Base-by-base conservation (phyloP, 352 stramenopile species). In the Pythium pyrilobum region DNA sequence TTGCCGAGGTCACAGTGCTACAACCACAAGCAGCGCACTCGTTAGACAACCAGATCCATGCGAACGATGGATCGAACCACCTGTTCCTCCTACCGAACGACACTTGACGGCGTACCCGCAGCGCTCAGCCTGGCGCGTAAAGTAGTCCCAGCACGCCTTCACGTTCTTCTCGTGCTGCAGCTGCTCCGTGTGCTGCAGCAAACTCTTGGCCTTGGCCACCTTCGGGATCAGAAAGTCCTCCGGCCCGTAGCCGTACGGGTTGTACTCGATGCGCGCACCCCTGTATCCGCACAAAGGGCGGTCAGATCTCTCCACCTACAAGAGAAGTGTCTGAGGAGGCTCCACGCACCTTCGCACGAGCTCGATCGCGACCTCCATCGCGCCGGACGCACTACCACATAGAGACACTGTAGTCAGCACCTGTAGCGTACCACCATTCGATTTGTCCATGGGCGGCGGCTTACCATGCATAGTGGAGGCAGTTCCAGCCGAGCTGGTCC, bases 181-280 rank as follows among this genome's bases (percentile, higher is more conserved):
- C 43, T 92, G 82, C 56, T 92, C 80, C 37, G 84, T 95, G 67
- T 95, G 84, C 55, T 95, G 84, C 37, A 95, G 54, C 53, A 95
- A 32, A 63, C 81, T 92, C 67, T 89, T 90, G 16, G 84, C 84
- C 47, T 77, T 80, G 20, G 54, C 59, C 16, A 95, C 81, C 55
- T 92, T 91, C 1, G 81, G 78, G 51, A 92, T 87, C 40, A 89
- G 62, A 45, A 95, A 89, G 45, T 95, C 84, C 69, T 90, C 81
- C 5, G 81, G 77, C 28, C 84, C 84, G 56, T 91, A 95, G 39
- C 84, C 84, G 48, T 92, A 95, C 43, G 79, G 80, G 37, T 95
- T 95, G 43, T 87, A 91, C 39, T 87, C 72, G 27, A 92, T 71
- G 28, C 64, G 66, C 25, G 74, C 81, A 24, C 77, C 84, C 20